Percentiles rank a stretch among this genome's conserved stretches.
Conservation (phyloP, 2,329 filamentous ascomycete species). For the Botrytis sinoallii region DNA sequence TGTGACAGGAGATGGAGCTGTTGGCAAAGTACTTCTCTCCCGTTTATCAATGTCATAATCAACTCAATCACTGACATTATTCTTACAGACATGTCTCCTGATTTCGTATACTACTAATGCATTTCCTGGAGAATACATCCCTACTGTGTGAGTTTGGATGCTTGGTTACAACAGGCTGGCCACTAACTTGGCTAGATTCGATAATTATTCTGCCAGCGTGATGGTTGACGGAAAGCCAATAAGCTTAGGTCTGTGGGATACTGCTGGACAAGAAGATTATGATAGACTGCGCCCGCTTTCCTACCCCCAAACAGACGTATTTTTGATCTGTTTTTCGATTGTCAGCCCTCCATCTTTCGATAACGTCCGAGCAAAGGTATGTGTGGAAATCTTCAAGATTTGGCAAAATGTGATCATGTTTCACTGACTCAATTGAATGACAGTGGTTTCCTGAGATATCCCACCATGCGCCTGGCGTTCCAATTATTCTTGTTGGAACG, state of each 20-base stretch:
- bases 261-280: slow-evolving; percentile 97
- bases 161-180: neutral
- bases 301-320: slow-evolving; percentile 97
- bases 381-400: slow-evolving; percentile 31
- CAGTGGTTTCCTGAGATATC: slow-evolving; percentile 98
- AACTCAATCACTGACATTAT: slow-evolving; percentile 24
- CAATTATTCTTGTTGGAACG: slow-evolving; percentile 94
- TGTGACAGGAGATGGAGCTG: slow-evolving; percentile 97
- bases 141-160: slow-evolving; percentile 72
- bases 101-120: slow-evolving; percentile 99
- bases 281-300: slow-evolving; percentile 91
- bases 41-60: neutral
- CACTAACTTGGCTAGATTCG: slow-evolving; percentile 62
- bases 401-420: neutral
- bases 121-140: slow-evolving; percentile 99
- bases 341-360: slow-evolving; percentile 97
- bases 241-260: slow-evolving; percentile 97
- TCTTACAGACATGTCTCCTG: slow-evolving; percentile 83
- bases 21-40: slow-evolving; percentile 75
- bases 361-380: slow-evolving; percentile 97
- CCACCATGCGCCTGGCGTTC: slow-evolving; percentile 91
- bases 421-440: slow-evolving; percentile 20
- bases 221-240: slow-evolving; percentile 99
- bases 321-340: slow-evolving; percentile 97
- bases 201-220: slow-evolving; percentile 98